Percentiles rank a stretch among this genome's conserved stretches.
Conservation (phyloP, 192 early-diverging fungal species). For the Blastocladiella britannica region DNA sequence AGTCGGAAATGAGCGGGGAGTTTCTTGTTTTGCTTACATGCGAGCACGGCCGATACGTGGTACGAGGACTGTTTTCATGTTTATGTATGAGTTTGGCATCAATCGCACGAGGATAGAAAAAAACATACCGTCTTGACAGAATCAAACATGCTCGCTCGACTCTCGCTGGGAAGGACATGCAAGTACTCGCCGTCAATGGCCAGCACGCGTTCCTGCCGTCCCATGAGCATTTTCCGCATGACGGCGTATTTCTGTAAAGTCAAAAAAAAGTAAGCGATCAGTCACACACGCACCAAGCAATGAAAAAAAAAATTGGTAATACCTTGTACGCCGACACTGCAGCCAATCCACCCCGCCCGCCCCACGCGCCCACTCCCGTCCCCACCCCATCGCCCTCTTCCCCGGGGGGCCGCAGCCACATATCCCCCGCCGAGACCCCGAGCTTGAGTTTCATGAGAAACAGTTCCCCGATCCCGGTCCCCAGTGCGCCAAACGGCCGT, state of each 20-base stretch:
- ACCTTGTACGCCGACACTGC: no score
- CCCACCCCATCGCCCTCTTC: no score
- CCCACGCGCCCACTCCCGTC: no score
- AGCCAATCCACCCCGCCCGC: no score
- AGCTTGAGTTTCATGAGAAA: neutral
- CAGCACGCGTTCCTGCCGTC: neutral
- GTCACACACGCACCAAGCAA: no score
- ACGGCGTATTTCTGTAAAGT: no score
- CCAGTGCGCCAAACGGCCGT: neutral
- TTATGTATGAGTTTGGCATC: neutral
- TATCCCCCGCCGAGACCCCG: neutral
- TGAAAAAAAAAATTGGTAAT: no score
- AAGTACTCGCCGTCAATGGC: neutral
- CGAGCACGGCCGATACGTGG: neutral
- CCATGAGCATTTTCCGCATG: no score
- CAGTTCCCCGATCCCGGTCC: neutral
- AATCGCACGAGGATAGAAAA: neutral
- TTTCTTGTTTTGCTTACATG: neutral
- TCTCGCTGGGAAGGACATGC: neutral
- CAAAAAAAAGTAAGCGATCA: no score
- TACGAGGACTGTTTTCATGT: neutral
- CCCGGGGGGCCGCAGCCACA: neutral
- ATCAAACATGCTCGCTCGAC: neutral
- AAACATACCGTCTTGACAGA: neutral
- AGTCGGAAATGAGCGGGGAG: neutral